These are phyloP conservation scores for Aspergillus sp. DNA, from an alignment of 2,329 filamentous ascomycete genomes.

Conservation along the genomic window DNA sequence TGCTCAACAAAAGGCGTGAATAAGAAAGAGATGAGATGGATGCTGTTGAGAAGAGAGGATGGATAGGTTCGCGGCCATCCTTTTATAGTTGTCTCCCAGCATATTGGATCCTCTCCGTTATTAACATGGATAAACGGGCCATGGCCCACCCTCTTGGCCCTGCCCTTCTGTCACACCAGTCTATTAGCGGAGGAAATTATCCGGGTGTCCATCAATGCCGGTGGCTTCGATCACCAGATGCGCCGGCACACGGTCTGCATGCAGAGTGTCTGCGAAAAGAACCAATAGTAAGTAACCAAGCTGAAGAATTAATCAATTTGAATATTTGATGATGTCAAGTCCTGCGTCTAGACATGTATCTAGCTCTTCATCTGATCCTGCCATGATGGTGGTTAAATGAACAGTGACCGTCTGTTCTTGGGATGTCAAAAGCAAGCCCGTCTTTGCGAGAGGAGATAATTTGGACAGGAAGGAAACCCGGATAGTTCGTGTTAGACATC, in stretches of 20 bases:
- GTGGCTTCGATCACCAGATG: conserved; percentile 1
- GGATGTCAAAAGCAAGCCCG: neutral
- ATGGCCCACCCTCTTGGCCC: conserved; percentile 3
- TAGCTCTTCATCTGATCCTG: neutral
- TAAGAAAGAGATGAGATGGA: conserved; percentile 4
- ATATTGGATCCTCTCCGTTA: neutral
- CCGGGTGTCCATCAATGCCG: conserved; percentile 3
- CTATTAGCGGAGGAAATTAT: conserved; percentile 7
- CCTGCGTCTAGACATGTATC: neutral
- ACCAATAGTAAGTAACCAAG: neutral
- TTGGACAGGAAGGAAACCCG: neutral
- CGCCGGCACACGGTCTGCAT: neutral
- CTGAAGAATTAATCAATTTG: conserved; percentile 1
- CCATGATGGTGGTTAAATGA: neutral
- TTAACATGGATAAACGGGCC: neutral
- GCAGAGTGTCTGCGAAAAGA: too few relatives aligned
- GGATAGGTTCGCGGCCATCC: neutral
- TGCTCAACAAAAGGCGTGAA: conserved; percentile 13
- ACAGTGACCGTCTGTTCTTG: neutral
- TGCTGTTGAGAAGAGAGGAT: neutral
- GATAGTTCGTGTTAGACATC: neutral
- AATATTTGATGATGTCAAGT: neutral
- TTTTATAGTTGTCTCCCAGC: conserved; percentile 14
- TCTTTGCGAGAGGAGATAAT: neutral
- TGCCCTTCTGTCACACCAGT: conserved; percentile 5